Conservation (phyloP, 768 basidiomycete genomes). For the Pisolithus tinctorius region DNA sequence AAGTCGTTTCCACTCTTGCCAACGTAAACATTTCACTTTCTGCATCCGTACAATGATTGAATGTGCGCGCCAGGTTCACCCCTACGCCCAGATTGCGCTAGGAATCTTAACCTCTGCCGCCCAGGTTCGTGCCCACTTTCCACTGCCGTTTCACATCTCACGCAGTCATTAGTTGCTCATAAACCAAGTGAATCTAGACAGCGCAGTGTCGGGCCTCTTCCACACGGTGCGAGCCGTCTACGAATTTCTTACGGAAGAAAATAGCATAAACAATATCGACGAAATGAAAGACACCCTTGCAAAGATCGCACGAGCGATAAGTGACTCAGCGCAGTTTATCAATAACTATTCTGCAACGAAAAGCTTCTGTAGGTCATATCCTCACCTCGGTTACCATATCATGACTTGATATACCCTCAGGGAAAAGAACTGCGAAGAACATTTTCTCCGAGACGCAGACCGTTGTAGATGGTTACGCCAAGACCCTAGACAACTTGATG, state of each 20-base stretch:
- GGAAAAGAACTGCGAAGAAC: background rate
- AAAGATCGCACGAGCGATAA: background rate
- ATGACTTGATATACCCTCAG: background rate
- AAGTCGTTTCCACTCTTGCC: too few relatives aligned
- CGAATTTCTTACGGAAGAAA: background rate
- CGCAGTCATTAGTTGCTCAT: background rate
- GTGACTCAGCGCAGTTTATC: background rate
- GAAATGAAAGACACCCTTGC: background rate
- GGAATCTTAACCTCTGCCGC: background rate
- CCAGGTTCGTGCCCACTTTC: background rate
- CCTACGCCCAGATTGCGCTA: background rate
- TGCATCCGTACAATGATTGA: too few relatives aligned
- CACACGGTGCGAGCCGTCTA: background rate
- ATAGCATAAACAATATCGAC: background rate
- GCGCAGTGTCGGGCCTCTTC: background rate
- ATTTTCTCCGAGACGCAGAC: background rate
- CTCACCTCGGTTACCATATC: background rate
- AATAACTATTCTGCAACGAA: background rate
- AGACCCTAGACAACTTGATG: background rate
- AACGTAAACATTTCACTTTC: too few relatives aligned
- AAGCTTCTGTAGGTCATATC: background rate
- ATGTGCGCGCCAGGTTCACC: background rate
- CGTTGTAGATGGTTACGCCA: background rate
- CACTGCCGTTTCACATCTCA: background rate
- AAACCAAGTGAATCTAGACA: background rate